Evolutionary conservation across 73 alveolate genomes (phyloP), one percentile per base, ranked within the genome.

Genomic region (Tetrahymena elliotti): DNA sequence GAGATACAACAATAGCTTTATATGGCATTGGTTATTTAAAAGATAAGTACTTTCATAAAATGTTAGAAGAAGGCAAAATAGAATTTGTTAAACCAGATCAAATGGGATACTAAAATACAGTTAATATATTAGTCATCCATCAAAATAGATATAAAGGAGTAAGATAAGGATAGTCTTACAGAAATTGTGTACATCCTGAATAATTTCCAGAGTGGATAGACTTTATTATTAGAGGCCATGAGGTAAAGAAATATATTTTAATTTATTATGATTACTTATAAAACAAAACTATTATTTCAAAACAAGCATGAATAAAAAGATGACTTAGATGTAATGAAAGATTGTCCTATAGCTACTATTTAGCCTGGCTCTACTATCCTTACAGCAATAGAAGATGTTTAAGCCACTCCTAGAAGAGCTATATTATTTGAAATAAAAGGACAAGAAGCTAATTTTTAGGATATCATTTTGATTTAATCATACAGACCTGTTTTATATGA

Each of bases 21-120:
- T 99, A 98, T 97, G 99, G 99, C 3, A 95, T 99, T 33, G 99
- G 99, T 11, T 96, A 99, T 93, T 97, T 99, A 95, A 98, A 98
- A 94, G 99, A 99, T 93, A 99, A 98, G 93, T 97, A 99, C 96
- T 96, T 99, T 84, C 97, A 97, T 94, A 94, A 97, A 47, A 98
- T 98, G 33, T 95, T 98, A 52, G 98, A 96, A 84, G 96, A 96
- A 39, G 98, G 97, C 94, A 98, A 97, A 84, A 97, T 99, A 31
- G 97, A 96, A 47, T 98, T 98, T 93, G 97, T 95, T 82, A 94
- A 98, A 35, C 99, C 99, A 20, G 97, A 98, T 88, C 97, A 97
- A 93, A 94, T 95, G 68, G 88, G 88, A n/a, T 68, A 68, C 38
- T 97, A 97, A 53, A 54, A 97, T 24, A 98, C 98, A 97, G 98